A percentile compares a stretch with the other conserved stretches of the same genome.
Evolutionary conservation across 202 grass and related monocot genomes (phyloP).

Genomic region (Eragrostis tef): DNA sequence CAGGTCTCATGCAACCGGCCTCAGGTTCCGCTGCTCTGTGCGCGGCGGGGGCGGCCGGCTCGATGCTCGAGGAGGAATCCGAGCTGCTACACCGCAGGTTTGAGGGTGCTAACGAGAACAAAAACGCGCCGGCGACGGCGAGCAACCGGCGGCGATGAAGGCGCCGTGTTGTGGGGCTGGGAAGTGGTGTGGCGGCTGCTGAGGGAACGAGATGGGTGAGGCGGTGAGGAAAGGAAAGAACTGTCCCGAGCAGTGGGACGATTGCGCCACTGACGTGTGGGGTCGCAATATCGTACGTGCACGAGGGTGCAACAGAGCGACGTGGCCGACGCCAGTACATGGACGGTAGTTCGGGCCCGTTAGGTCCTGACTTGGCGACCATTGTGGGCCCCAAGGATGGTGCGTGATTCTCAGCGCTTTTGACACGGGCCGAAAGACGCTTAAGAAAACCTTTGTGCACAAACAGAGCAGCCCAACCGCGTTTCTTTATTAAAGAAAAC

Average conservation of each 20-base stretch:
- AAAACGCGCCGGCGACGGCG: background rate
- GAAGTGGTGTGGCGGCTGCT: conserved; percentile 48
- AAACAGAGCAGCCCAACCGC: too few species aligned
- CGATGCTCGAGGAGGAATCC: background rate
- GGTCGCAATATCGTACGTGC: background rate
- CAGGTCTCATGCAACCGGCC: conserved; percentile 55
- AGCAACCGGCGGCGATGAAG: conserved; percentile 13
- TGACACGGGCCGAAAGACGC: background rate
- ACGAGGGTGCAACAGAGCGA: background rate
- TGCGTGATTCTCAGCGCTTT: background rate
- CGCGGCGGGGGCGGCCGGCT: background rate
- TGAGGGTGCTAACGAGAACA: background rate
- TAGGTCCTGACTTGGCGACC: background rate
- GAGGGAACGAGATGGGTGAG: background rate
- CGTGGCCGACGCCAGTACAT: conserved; percentile 33
- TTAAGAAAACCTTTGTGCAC: background rate
- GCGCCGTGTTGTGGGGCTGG: background rate
- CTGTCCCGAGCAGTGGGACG: conserved; percentile 20
- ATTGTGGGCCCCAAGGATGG: background rate
- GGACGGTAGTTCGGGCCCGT: conserved; percentile 7
- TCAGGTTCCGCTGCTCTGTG: background rate
- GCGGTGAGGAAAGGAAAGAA: conserved; percentile 37
- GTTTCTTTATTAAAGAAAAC: too few species aligned
- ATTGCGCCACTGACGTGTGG: conserved; percentile 34
- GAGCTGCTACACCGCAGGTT: background rate